Percentiles rank a stretch among this genome's conserved stretches.
phyloP scores from a whole-genome alignment of 2,329 filamentous ascomycete genomes.

The Fusarium nanum region DNA sequence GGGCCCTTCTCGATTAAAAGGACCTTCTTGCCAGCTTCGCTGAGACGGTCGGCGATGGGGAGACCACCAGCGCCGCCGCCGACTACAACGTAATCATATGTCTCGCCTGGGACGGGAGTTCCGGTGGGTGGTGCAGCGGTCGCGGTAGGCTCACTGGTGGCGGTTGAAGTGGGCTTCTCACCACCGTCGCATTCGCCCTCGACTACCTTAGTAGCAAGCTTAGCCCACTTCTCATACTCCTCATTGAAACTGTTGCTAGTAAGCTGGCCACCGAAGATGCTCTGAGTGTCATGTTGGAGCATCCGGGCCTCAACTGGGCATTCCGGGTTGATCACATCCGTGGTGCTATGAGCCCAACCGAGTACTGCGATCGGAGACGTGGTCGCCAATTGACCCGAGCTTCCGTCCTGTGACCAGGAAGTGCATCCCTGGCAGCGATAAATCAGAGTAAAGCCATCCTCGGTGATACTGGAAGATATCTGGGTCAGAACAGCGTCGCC shows the following conservation, averaged over 20 bases:
- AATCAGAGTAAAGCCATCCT: constrained; percentile 8
- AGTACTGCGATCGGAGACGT: background rate
- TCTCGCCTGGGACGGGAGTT: constrained; percentile 5
- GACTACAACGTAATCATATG: constrained; percentile 11
- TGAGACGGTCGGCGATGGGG: constrained; percentile 11
- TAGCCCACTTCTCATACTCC: background rate
- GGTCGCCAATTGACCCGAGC: background rate
- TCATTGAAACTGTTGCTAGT: constrained; percentile 3
- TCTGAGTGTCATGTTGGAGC: constrained; percentile 17
- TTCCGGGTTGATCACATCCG: constrained; percentile 3
- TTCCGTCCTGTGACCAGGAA: constrained; percentile 12
- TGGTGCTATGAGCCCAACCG: constrained; percentile 13
- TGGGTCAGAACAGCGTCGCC: constrained; percentile 10
- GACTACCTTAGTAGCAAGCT: constrained; percentile 12
- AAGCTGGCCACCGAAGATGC: constrained; percentile 14
- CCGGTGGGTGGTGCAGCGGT: constrained; percentile 8
- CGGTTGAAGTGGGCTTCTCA: background rate
- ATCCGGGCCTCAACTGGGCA: constrained; percentile 7
- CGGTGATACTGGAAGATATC: constrained; percentile 15
- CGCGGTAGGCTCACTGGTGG: background rate
- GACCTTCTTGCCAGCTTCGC: constrained; percentile 15
- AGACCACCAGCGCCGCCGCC: constrained; percentile 14
- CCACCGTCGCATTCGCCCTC: background rate
- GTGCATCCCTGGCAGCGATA: constrained; percentile 22
- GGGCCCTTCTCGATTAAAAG: constrained; percentile 13